Base-by-base conservation (phyloP, 2,329 filamentous ascomycete species). In the Penicillium brasilianum region DNA sequence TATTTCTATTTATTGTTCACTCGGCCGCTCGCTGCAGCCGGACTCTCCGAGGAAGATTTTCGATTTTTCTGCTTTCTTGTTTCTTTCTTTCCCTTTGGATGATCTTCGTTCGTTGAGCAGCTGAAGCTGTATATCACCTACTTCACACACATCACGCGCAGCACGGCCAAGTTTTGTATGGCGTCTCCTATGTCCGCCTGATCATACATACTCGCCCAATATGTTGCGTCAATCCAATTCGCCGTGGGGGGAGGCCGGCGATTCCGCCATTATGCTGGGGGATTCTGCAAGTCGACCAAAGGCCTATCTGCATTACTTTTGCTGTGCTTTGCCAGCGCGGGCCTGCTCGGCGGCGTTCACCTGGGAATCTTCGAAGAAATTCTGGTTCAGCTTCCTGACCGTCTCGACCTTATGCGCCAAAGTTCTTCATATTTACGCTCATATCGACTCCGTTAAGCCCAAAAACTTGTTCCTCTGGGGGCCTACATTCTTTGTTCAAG, bases 401-500 rank as follows among this genome's bases (percentile, higher is more conserved):
- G 41, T 69, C 39, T 56, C 68, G 7, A 56, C 67, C 9, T 13
- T 70, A 37, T 55, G 46, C 54, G 67, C 68, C 44, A 71, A 71
- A 50, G 3, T 67, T 28, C 59, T 69, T n/a, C 68, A 71, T 59
- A 61, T 71, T 22, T 69, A 62, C 56, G 62, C 66, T 22, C 69
- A 71, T 54, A 22, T 58, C 34, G 61, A 60, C 43, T 70, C 68
- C 18, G 54, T 71, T 8, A 60, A 66, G 8, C 16, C 53, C 3
- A 22, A 13, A 4, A 57, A 64, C 22, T 55, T 71, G n/a, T 44
- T 67, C 32, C 51, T 63, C 14, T 71, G 69, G 69, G 65, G 69
- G 3, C 58, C 60, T 10, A 69, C 69, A 18, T 71, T 71, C 49
- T 71, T 69, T 43, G 59, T 66, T 3, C 67, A 67, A 30, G 69